Evolutionary conservation across 371 early-diverging fungal genomes (phyloP), one percentile per base, ranked within the genome.

Genomic region (Apophysomyces trapeziformis): DNA sequence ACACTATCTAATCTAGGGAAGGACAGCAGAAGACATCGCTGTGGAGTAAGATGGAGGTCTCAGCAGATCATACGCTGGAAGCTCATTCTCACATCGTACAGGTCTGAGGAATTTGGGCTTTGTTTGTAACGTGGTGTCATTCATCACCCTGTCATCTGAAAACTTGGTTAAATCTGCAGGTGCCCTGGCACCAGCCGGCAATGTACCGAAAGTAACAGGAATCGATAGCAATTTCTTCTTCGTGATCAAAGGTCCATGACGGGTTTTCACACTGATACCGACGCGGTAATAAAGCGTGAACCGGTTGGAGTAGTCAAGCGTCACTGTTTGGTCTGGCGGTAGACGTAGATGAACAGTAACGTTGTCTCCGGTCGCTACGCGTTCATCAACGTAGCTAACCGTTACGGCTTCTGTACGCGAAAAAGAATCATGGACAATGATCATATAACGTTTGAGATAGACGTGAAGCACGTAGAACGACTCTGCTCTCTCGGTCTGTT

Each of bases 351-450:
- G 16, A 21, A 50, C 21, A 4, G 54, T 50, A 7, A 50, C 5
- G 21, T 50, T 35, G 54, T 50, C 54, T 16, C 54, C 54, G 9
- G 54, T 5, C 12, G 43, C 32, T 9, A 60, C 32, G 5, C 60
- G 56, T 13, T 37, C 39, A 9, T 63, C 64, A 12, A 50, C 12
- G 6, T 50, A 38, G 21, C 64, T 36, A 18, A 63, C 21, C 7
- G 32, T 54, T 7, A 26, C 21, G 14, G 64, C 43, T 56, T 63
- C 64, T 3, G 64, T 54, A 14, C 64, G 64, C n/a, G 72, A 72
- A 39, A 72, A 75, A 1, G 72, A 68, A 32, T 72, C 69, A 36
- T 75, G 69, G 39, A 60, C 62, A 41, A 75, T 75, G 32, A 59
- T 64, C 32, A 72, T 67, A 38, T 64, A 65, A 2, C 72, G 63